Base-by-base conservation (phyloP, 1,139 yeast species). In the Geotrichum klebahnii region DNA sequence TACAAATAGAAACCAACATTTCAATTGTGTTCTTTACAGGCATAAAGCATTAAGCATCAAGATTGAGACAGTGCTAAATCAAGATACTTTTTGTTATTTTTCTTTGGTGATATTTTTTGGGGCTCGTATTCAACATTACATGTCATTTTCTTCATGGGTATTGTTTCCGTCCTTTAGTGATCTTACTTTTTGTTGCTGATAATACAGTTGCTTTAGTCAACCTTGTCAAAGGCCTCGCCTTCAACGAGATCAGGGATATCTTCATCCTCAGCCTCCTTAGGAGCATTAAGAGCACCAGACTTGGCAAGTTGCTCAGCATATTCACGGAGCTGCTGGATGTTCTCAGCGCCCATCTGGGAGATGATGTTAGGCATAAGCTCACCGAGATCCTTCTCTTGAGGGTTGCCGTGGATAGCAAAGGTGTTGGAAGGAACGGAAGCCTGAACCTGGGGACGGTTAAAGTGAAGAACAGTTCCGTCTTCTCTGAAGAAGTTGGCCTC, bases 401-500 rank as follows among this genome's bases (percentile, higher is more conserved):
- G 89, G 74, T 82, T 81, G 72, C 98, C 98, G 72, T 89, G 85
- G 79, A 92, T 84, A 62, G 95, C 95, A 72, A 85, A 86, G 59
- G 96, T 85, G 82, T 92, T 90, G 78, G 84, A 79, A 65, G 84
- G 84, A 65, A 87, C 82, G 62, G 96, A 89, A 61, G 89, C 89
- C 77, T 90, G 97, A 60, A 90, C 95, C 75, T 89, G 88, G 60
- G 88, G 95, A 74, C 92, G 83, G 79, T 85, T 82, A 80, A 92
- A 89, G 78, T 90, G 97, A 73, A 90, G 78, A 60, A 92, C 97
- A 70, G 83, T 84, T 67, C 97, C 97, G 72, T 90, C 96, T 61
- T 89, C 96, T 74, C 78, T 85, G 84, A 92, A 90, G 79, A 92
- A 87, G 81, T 90, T 92, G 69, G 96, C 97, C 77, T 90, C 97